Evolutionary conservation across 768 basidiomycete species (phyloP).

Genomic region (Boletus barrowsii): DNA sequence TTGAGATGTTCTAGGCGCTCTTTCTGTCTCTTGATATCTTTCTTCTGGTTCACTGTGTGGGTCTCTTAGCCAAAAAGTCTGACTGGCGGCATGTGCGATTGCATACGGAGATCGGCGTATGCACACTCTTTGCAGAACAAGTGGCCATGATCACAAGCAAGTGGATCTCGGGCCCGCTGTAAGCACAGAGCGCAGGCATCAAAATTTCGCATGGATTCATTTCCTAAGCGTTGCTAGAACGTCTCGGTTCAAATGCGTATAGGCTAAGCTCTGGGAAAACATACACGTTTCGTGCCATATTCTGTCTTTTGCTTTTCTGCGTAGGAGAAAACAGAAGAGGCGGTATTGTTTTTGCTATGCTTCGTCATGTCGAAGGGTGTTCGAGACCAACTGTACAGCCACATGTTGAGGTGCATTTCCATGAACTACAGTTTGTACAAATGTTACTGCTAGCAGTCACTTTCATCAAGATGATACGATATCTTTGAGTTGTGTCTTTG

Average conservation of each 20-base stretch:
- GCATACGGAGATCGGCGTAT: constrained; percentile 75
- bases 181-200: constrained; percentile 91
- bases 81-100: constrained; percentile 2
- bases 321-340: constrained; percentile 86
- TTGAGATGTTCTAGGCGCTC: constrained; percentile 69
- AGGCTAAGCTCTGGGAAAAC: constrained; percentile 14
- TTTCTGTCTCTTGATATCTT: constrained; percentile 90
- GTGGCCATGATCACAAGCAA: constrained; percentile 83
- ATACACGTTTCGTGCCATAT: constrained; percentile 77
- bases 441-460: no score
- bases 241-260: constrained; percentile 5
- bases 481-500: constrained; percentile 47
- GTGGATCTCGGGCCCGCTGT: constrained; percentile 76
- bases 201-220: constrained; percentile 90
- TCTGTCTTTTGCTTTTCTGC: constrained; percentile 79
- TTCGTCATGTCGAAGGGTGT: constrained; percentile 89
- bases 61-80: constrained; percentile 6
- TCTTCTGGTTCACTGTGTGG: constrained; percentile 78
- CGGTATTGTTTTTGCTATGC: constrained; percentile 88
- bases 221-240: constrained; percentile 48
- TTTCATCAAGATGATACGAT: constrained; percentile 17
- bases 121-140: constrained; percentile 96
- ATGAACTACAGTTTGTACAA: background rate
- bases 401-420: background rate
- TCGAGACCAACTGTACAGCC: background rate